Evolutionary conservation across 2,329 filamentous ascomycete species (phyloP).

Genomic region (Pseudogymnoascus sp.): DNA sequence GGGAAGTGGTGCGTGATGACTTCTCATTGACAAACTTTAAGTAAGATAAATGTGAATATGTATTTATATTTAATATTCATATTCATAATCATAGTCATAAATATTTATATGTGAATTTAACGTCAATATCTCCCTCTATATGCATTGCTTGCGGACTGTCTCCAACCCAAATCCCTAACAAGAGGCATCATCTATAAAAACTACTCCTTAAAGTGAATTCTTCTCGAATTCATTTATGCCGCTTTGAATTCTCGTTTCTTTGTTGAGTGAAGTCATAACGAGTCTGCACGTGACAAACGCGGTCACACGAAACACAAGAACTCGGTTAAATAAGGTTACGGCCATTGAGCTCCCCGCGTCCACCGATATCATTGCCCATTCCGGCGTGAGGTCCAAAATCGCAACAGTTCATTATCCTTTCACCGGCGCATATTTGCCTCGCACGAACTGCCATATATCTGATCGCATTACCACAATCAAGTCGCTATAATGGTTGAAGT

Average conservation of each 20-base stretch:
- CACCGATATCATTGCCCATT: slow-evolving; percentile 13
- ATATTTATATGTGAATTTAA: neutral
- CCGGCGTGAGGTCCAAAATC: slow-evolving; percentile 16
- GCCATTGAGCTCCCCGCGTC: slow-evolving; percentile 10
- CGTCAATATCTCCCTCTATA: neutral
- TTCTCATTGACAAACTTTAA: neutral
- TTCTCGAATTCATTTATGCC: neutral
- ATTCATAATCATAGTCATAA: neutral
- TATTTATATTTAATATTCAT: neutral
- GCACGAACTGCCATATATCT: neutral
- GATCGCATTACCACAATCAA: neutral
- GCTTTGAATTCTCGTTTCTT: neutral
- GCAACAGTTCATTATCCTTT: slow-evolving; percentile 11
- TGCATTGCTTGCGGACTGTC: neutral
- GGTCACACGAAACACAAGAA: slow-evolving; percentile 7
- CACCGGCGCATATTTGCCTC: neutral
- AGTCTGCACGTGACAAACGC: slow-evolving; percentile 4
- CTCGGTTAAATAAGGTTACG: slow-evolving; percentile 6
- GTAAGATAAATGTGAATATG: neutral
- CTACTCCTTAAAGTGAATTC: neutral
- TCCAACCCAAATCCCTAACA: neutral
- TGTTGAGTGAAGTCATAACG: neutral
- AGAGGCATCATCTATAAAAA: neutral
- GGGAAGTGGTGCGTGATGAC: neutral
- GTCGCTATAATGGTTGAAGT: slow-evolving; percentile 8